These are phyloP conservation scores for Leptographium lundbergii DNA, from an alignment of 2,329 filamentous ascomycete genomes.

Conservation along the genomic window DNA sequence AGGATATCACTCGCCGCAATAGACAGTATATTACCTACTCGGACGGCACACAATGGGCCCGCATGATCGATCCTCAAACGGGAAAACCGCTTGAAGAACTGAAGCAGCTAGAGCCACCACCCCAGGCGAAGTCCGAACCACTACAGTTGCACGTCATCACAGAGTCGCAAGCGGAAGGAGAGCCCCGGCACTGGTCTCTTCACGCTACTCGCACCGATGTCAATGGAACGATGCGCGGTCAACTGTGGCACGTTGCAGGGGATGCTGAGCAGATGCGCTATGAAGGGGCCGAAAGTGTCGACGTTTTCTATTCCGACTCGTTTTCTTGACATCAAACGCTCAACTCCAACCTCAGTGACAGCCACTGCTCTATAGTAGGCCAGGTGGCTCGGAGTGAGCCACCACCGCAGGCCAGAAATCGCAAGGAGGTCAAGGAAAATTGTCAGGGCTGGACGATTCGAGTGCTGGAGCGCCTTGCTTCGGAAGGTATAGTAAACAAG, in stretches of 20 bases:
- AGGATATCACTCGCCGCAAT: neutral
- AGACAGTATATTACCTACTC: neutral
- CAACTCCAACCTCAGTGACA: neutral
- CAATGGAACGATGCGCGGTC: neutral
- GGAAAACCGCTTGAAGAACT: neutral
- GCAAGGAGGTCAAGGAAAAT: constrained; percentile 1
- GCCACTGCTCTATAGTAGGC: neutral
- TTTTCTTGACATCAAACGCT: constrained; percentile 1
- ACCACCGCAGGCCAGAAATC: neutral
- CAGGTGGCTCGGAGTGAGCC: neutral
- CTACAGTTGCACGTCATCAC: neutral
- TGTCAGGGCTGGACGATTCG: constrained; percentile 2
- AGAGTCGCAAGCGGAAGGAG: neutral
- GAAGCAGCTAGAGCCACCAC: neutral
- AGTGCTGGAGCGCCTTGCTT: neutral
- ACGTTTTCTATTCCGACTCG: neutral
- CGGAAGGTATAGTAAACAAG: neutral
- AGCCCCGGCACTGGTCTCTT: neutral
- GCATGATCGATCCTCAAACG: neutral
- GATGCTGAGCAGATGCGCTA: neutral
- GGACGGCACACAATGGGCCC: neutral
- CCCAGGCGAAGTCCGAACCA: neutral
- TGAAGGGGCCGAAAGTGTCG: neutral
- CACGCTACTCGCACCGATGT: neutral
- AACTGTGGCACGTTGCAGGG: constrained; percentile 1